These are phyloP conservation scores for Themeda triandra DNA, from an alignment of 176 grass and related monocot genomes.

Conservation along the genomic window DNA sequence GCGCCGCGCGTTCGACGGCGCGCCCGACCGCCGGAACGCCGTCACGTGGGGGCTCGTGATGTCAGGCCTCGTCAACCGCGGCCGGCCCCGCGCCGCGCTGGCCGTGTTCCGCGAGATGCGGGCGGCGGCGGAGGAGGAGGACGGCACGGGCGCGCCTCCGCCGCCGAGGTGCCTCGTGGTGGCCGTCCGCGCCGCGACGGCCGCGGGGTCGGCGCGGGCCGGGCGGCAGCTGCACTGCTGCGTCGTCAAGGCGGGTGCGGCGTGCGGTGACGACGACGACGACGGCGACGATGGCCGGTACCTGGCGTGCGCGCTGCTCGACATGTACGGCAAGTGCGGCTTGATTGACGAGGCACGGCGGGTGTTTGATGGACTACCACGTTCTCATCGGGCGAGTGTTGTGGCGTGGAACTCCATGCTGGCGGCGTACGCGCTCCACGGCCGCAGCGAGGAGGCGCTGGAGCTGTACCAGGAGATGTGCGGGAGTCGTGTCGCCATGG, in stretches of 20 bases:
- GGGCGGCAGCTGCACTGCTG: conserved; percentile 74
- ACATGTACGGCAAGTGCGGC: conserved; percentile 87
- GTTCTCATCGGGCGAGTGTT: conserved; percentile 12
- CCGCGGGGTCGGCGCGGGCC: not conserved
- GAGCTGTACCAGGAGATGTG: conserved; percentile 69
- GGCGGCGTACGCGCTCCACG: conserved; percentile 57
- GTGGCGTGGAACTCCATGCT: conserved; percentile 78
- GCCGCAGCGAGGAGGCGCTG: conserved; percentile 54
- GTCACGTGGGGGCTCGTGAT: conserved; percentile 65
- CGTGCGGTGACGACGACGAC: conserved; percentile 25
- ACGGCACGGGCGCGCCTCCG: not conserved
- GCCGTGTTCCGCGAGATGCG: conserved; percentile 52
- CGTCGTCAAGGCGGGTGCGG: conserved; percentile 48
- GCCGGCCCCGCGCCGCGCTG: conserved; percentile 38
- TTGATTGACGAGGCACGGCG: conserved; percentile 41
- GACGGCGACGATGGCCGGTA: conserved; percentile 31
- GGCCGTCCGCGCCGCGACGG: conserved; percentile 40
- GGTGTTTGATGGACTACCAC: conserved; percentile 57
- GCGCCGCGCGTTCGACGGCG: conserved; percentile 57
- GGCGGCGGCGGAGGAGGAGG: conserved; percentile 22
- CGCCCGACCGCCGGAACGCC: conserved; percentile 40
- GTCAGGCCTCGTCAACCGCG: conserved; percentile 51
- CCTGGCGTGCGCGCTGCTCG: conserved; percentile 55
- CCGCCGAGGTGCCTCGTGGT: conserved; percentile 48
- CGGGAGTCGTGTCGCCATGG: conserved; percentile 33